phyloP scores from a whole-genome alignment of 352 stramenopile species.

The Globisporangium mamillatum region DNA sequence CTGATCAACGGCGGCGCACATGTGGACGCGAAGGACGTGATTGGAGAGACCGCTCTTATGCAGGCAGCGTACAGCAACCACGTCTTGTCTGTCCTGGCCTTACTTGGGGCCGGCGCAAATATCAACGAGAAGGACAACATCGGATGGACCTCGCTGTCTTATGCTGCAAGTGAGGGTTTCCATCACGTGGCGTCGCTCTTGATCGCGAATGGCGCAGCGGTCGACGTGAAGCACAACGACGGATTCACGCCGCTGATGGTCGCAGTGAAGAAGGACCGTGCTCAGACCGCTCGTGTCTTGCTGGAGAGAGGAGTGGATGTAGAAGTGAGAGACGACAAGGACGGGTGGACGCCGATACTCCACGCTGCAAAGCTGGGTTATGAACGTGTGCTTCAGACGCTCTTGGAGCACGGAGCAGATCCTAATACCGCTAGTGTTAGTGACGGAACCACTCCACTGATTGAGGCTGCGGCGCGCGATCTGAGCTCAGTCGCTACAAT shows the following conservation, averaged over 20 bases:
- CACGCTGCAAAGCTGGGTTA: slow-evolving; percentile 10
- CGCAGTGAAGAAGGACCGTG: slow-evolving; percentile 6
- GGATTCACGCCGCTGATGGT: slow-evolving; percentile 11
- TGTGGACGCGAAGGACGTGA: slow-evolving; percentile 4
- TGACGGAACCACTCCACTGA: background rate
- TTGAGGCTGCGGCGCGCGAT: background rate
- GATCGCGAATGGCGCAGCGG: background rate
- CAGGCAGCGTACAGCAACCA: slow-evolving; percentile 16
- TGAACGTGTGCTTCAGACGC: background rate
- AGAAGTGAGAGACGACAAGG: slow-evolving; percentile 1
- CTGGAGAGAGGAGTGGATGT: slow-evolving; percentile 8
- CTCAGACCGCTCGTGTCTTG: background rate
- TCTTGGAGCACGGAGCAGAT: slow-evolving; percentile 6
- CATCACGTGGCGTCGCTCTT: slow-evolving; percentile 1
- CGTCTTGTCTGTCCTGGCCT: background rate
- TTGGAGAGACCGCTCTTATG: slow-evolving; percentile 10
- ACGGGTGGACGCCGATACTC: slow-evolving; percentile 14
- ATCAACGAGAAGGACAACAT: slow-evolving; percentile 10
- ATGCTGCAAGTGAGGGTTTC: slow-evolving; percentile 14
- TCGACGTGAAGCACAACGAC: slow-evolving; percentile 4
- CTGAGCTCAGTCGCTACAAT: background rate
- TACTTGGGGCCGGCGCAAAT: slow-evolving; percentile 7
- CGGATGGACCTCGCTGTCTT: slow-evolving; percentile 10
- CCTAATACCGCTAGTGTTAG: background rate
- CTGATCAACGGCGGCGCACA: slow-evolving; percentile 8